These are phyloP conservation scores for Hypoxylon rubiginosum DNA, from an alignment of 2,329 filamentous ascomycete species.

Conservation along the genomic window DNA sequence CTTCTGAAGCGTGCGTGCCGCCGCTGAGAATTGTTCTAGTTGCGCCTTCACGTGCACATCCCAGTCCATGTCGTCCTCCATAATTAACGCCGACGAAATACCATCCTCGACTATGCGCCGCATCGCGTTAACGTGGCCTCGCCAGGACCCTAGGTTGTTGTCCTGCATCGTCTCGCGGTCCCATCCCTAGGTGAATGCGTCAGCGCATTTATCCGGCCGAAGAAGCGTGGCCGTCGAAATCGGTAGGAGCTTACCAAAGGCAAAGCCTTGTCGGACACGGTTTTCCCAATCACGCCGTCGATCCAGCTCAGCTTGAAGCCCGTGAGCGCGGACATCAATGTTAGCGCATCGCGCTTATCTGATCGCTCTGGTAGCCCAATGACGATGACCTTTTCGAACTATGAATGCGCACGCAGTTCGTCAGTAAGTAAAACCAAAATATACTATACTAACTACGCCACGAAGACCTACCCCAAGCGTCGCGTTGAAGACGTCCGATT, in stretches of 20 bases:
- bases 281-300: conserved; percentile 56
- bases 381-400: conserved; percentile 61
- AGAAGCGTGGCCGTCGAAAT: conserved; percentile 3
- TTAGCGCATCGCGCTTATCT: conserved; percentile 62
- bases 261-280: conserved; percentile 57
- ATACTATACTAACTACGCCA: background rate
- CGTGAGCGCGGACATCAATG: conserved; percentile 57
- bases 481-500: conserved; percentile 37
- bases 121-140: conserved; percentile 55
- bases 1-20: conserved; percentile 29
- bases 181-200: conserved; percentile 38
- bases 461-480: conserved; percentile 36
- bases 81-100: conserved; percentile 56
- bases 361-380: conserved; percentile 60
- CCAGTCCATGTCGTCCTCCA: conserved; percentile 62
- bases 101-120: conserved; percentile 52
- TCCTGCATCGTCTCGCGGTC: conserved; percentile 46
- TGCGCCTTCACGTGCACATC: conserved; percentile 55
- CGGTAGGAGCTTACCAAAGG: conserved; percentile 47
- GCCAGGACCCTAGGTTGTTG: conserved; percentile 56
- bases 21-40: conserved; percentile 49
- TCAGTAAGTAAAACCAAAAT: conserved; percentile 2
- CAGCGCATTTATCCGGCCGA: conserved; percentile 1
- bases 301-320: conserved; percentile 59
- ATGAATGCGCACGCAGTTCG: background rate